Conservation (phyloP, 257 asterid species). For the Gentiana macrophylla region DNA sequence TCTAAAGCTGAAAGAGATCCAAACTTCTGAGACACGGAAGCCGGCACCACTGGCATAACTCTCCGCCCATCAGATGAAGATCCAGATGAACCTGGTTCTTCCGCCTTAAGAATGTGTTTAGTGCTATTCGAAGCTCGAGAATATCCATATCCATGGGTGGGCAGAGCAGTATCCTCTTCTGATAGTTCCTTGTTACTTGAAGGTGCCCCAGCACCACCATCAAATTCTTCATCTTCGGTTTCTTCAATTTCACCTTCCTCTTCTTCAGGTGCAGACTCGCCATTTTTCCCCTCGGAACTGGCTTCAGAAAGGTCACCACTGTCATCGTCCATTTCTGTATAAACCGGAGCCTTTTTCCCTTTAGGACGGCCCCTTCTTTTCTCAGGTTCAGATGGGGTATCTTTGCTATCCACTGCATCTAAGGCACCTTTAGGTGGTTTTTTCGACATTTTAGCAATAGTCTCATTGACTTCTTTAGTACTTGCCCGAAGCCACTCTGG, state of each 20-base stretch:
- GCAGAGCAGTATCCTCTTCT: slow-evolving; percentile 60
- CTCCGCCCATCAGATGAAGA: slow-evolving; percentile 75
- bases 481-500: slow-evolving; percentile 94
- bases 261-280: slow-evolving; percentile 58
- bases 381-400: slow-evolving; percentile 53
- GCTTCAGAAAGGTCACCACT: slow-evolving; percentile 78
- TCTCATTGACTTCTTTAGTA: slow-evolving; percentile 65
- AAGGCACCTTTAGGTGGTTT: slow-evolving; percentile 54
- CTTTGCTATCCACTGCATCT: slow-evolving; percentile 44
- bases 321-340: slow-evolving; percentile 94
- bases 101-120: slow-evolving; percentile 35
- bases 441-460: slow-evolving; percentile 67
- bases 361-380: slow-evolving; percentile 84
- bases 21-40: slow-evolving; percentile 93
- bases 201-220: slow-evolving; percentile 37
- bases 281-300: slow-evolving; percentile 75
- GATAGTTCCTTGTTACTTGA: slow-evolving; percentile 50
- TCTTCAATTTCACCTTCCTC: slow-evolving; percentile 78
- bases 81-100: slow-evolving; percentile 78
- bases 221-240: slow-evolving; percentile 73
- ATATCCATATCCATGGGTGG: slow-evolving; percentile 49
- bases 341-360: slow-evolving; percentile 62
- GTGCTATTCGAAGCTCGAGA: slow-evolving; percentile 38
- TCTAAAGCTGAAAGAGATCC: slow-evolving; percentile 97
- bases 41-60: slow-evolving; percentile 46